These are phyloP conservation scores for Dentipellis fragilis DNA, from an alignment of 768 basidiomycete genomes.

Conservation along the genomic window DNA sequence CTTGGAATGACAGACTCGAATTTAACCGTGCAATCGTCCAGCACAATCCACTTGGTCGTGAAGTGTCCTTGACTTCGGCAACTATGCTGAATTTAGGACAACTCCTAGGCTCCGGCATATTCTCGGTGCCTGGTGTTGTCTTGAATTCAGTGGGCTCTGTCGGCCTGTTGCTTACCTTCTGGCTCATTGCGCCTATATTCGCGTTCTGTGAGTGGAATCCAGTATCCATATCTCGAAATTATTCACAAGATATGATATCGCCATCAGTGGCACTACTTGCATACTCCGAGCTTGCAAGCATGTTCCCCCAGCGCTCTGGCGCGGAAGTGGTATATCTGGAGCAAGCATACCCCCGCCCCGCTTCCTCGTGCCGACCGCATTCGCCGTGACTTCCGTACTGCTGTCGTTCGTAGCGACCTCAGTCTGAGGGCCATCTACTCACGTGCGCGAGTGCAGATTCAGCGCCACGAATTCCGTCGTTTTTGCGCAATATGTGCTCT, in stretches of 20 bases:
- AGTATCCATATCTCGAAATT: neutral
- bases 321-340: conserved; percentile 40
- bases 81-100: conserved; percentile 16
- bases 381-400: conserved; percentile 25
- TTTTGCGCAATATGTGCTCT: conserved; percentile 19
- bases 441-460: conserved; percentile 1
- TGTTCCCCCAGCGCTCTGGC: conserved; percentile 40
- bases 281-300: conserved; percentile 35
- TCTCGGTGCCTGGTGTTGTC: conserved; percentile 20
- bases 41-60: conserved; percentile 16
- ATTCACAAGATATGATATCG: neutral
- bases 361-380: conserved; percentile 32
- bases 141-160: conserved; percentile 18
- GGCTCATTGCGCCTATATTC: conserved; percentile 19
- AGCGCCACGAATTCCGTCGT: conserved; percentile 18
- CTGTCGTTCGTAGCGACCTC: conserved; percentile 15
- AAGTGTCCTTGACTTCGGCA: conserved; percentile 14
- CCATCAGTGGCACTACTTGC: conserved; percentile 5
- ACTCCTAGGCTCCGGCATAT: conserved; percentile 20
- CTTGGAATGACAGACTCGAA: neutral
- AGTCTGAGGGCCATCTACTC: neutral
- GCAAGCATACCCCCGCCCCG: conserved; percentile 32
- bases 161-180: conserved; percentile 19
- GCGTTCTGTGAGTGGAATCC: conserved; percentile 7
- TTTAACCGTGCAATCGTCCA: neutral